Base-by-base conservation (phyloP, 1,139 yeast genomes). In the Zhuliangozyma parablackwelliae region DNA sequence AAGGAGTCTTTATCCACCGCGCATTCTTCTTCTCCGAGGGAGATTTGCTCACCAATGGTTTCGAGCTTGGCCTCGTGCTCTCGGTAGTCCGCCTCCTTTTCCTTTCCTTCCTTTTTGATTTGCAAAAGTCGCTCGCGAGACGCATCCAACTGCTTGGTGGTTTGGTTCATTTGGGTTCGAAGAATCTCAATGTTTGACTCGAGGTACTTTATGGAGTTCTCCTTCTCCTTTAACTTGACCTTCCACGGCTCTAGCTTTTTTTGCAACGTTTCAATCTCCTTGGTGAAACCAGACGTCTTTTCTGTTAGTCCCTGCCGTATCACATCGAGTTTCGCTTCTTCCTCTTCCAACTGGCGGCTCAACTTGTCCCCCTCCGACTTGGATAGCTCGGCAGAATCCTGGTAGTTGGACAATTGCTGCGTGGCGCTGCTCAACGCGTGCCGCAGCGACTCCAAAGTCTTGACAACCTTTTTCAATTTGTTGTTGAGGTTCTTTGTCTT, bases 241-340 rank as follows among this genome's bases (percentile, higher is more conserved):
- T 78, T 80, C 94, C 95, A 89, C 0, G 98, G 98, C 44, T 86
- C 92, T 7, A 89, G 61, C 44, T 81, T 69, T 8, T 69, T 70
- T 51, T 87, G 94, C 29, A 81, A 62, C 6, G 53, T 49, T 47
- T 80, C 87, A 37, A 88, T 81, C 50, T 83, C 72, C 13, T 70
- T 71, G 0, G 88, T 76, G 41, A 80, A 75, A 2, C 63, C 76
- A 10, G 80, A 73, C 0, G 95, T 92, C 53, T 88, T 87, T 37
- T 79, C 82, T 11, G 88, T 80, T 38, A 92, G 68, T 25, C 78
- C 78, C 9, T 69, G 51, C 51, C 92, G 79, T 13, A 90, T 81
- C 28, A 72, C 72, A 40, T 78, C 83, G 21, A 92, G 63, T 28
- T 64, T 67, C 0, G 54, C 54, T 41, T 75, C 77, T 53, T 90